Base-by-base conservation (phyloP, 139 green algal species). In the Tetradesmus obliquus region DNA sequence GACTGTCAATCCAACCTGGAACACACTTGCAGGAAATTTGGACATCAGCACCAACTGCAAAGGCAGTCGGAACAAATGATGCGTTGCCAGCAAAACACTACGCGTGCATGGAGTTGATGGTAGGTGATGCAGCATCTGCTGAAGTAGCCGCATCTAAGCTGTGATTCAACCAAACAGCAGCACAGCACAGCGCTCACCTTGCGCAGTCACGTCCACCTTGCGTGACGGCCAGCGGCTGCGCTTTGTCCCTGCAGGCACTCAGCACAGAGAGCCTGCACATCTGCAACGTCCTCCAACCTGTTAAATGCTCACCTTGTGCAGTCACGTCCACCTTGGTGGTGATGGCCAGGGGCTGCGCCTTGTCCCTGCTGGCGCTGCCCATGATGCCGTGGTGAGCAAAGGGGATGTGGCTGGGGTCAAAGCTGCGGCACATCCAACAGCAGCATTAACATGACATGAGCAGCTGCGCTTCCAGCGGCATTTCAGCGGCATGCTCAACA, bases 311-410 rank as follows among this genome's bases (percentile, higher is more conserved):
- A 90, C 83, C 90, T 81, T 22, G 13, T n/a, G 90, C 24, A 19
- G 82, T 90, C 6, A 90, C 71, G 9, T 90, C 90, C 19, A 10
- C 15, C 62, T 22, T 81, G 22, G 90, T 92, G 1, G 54, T 72
- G 45, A 92, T 90, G 54, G 90, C 20, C 24, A 92, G 83, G 15
- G 83, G 90, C 24, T 55, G 55, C 54, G 71, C 83, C 54, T 90
- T 92, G 82, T 90, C 83, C 6, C 90, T n/a, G 32, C 13, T 69
- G 7, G 90, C 90, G 22, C 22, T 58, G 55, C 90, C 90, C 90
- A 92, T 92, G 92, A 94, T 93, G 12, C 84, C 86, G 57, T 96
- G 93, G 80, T 96, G 94, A 0, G 93, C 91, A 83, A 95, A 95
- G 51, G 94, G 94, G 58, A 95, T 93, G 89, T 95, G 93, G 55